Evolutionary conservation across 2,329 filamentous ascomycete genomes (phyloP), one percentile per base, ranked within the genome.

Genomic region (Laburnicola sp.): DNA sequence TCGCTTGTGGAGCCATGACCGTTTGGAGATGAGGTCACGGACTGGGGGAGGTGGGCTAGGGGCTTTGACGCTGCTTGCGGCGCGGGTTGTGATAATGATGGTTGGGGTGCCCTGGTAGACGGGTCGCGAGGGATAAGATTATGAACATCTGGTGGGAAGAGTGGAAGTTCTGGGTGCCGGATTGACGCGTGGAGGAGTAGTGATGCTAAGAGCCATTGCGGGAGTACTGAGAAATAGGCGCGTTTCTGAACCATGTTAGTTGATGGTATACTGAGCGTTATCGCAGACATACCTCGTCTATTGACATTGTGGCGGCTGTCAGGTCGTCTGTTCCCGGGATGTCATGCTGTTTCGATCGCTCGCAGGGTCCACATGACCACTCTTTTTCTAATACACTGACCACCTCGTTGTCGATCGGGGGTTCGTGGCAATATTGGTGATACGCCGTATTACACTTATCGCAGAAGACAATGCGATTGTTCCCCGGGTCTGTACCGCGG

Each of bases 381-480:
- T 86, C 83, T 53, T 82, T 82, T 55, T 83, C 82, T 56, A 85
- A 78, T 53, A 89, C 81, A 31, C 80, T 79, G 40, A 92, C 82
- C 21, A 87, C 83, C 16, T 86, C 82, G 54, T 86, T 82, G n/a
- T 81, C 79, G 53, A 95, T 89, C 6, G 82, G 81, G 1, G 89
- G 89, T 51, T 88, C 82, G 69, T 95, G 89, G 65, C 90, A 95
- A 63, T 84, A 83, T 69, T 91, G 88, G 71, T 95, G 90, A 82
- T 90, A 95, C 36, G 86, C 83, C 27, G 80, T 79, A 68, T 90
- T 89, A 75, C 90, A 95, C 11, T 85, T 85, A 72, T 93, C 88
- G 74, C 90, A 95, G 71, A 92, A 91, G 2, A 94, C 89, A 67
- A 95, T 92, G 74, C 86, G 83, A 73, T 94, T 94, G 60, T 77